Evolutionary conservation across 257 asterid genomes (phyloP).

Genomic region (Eustoma russellianum): DNA sequence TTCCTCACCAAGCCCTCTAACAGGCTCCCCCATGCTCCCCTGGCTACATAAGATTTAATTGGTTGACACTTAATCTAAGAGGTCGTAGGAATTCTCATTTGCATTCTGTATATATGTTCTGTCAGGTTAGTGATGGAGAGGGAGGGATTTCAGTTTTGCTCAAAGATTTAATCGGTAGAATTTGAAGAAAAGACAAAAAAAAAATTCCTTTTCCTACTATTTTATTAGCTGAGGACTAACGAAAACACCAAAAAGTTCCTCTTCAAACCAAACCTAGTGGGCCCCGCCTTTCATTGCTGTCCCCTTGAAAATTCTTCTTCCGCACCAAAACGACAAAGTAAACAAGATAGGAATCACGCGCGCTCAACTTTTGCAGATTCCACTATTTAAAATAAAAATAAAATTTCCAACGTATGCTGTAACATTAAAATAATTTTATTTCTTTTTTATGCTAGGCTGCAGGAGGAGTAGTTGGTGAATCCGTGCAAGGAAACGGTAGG

Average conservation of each 20-base stretch:
- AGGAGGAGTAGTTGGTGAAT: conserved; percentile 11
- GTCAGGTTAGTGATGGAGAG: no score
- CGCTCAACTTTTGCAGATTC: conserved; percentile 55
- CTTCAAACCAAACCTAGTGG: conserved; percentile 22
- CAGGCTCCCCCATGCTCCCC: no score
- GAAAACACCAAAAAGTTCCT: not conserved
- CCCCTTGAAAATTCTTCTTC: conserved; percentile 17
- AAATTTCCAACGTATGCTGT: not conserved
- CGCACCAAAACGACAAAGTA: conserved; percentile 38
- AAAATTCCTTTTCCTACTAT: not conserved
- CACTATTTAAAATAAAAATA: conserved; percentile 13
- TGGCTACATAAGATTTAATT: no score
- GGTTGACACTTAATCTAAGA: no score
- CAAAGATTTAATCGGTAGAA: no score
- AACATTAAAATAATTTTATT: not conserved
- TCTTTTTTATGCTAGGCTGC: not conserved
- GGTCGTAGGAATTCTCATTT: no score
- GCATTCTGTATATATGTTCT: no score
- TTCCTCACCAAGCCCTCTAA: no score
- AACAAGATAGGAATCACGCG: conserved; percentile 64
- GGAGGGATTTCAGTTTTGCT: no score
- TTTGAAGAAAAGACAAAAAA: not conserved
- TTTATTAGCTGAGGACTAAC: no score
- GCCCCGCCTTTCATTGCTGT: conserved; percentile 29
- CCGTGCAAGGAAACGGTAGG: conserved; percentile 28